phyloP scores from a whole-genome alignment of 805 yeast genomes.

The Myxozyma neglecta region DNA sequence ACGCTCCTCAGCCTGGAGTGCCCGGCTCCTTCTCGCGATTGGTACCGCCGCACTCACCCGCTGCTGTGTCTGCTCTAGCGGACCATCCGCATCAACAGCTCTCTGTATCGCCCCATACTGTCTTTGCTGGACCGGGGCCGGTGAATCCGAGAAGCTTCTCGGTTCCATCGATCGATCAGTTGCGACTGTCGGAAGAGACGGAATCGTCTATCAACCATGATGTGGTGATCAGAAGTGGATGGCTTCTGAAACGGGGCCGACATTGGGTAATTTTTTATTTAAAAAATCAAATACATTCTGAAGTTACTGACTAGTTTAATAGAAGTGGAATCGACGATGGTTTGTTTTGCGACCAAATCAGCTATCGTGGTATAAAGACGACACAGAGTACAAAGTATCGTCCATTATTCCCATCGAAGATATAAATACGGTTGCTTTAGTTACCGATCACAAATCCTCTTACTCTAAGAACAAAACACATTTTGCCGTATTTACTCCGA shows the following conservation, averaged over 20 bases:
- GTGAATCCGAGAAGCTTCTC: slow-evolving; percentile 5
- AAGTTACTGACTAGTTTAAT: not conserved
- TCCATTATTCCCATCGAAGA: slow-evolving; percentile 38
- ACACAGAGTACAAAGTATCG: slow-evolving; percentile 40
- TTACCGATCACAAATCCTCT: slow-evolving; percentile 30
- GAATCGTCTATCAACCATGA: slow-evolving; percentile 12
- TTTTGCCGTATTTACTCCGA: slow-evolving; percentile 41
- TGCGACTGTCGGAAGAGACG: slow-evolving; percentile 13
- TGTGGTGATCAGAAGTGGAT: slow-evolving; percentile 34
- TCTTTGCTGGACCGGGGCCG: slow-evolving; percentile 9
- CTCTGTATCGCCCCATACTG: slow-evolving; percentile 24
- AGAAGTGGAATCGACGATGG: slow-evolving; percentile 41
- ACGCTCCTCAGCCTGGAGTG: not conserved
- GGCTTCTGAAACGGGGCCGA: slow-evolving; percentile 37
- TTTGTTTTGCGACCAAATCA: slow-evolving; percentile 40
- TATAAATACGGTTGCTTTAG: slow-evolving; percentile 39
- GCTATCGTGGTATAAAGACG: slow-evolving; percentile 41
- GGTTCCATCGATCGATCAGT: not conserved
- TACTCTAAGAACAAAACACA: slow-evolving; percentile 24
- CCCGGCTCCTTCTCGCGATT: slow-evolving; percentile 5
- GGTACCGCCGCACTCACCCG: slow-evolving; percentile 26
- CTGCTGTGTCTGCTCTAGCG: slow-evolving; percentile 25
- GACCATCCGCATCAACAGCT: not conserved
- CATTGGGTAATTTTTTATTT: slow-evolving; percentile 13
- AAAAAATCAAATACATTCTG: not conserved